Evolutionary conservation across 75 land plant species (phyloP).

Genomic region (Picea sitchensis): DNA sequence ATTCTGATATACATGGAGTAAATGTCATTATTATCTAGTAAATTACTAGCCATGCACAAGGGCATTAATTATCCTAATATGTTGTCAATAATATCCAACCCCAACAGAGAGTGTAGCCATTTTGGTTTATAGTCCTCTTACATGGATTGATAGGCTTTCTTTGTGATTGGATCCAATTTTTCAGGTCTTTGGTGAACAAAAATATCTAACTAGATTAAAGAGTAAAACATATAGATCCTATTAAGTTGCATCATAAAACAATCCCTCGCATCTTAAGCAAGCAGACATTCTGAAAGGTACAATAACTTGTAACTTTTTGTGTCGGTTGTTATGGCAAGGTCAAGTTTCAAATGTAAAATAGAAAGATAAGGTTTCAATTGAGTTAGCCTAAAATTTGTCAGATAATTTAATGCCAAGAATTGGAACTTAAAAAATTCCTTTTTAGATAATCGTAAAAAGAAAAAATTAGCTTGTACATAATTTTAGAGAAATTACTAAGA

Average conservation of each 20-base stretch:
- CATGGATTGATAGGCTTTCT: background rate
- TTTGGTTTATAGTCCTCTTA: background rate
- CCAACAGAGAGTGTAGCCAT: background rate
- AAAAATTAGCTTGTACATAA: too few species aligned
- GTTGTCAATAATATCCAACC: background rate
- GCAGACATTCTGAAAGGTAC: background rate
- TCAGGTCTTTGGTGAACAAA: background rate
- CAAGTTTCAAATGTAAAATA: constrained; percentile 52
- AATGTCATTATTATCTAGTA: background rate
- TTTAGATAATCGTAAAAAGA: too few species aligned
- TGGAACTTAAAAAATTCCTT: too few species aligned
- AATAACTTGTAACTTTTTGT: background rate
- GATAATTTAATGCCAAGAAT: too few species aligned
- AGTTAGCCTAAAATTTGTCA: too few species aligned
- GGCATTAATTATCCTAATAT: background rate
- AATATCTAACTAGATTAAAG: background rate
- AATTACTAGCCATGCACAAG: background rate
- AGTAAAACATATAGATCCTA: too few species aligned
- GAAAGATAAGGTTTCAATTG: constrained; percentile 27
- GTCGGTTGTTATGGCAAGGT: constrained; percentile 29
- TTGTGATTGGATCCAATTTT: background rate
- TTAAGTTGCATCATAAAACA: background rate
- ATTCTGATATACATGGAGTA: too few species aligned
- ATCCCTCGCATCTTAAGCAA: background rate
- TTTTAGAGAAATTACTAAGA: too few species aligned